Conservation (phyloP, 371 early-diverging fungal species). For the Lichtheimia hyalospora region DNA sequence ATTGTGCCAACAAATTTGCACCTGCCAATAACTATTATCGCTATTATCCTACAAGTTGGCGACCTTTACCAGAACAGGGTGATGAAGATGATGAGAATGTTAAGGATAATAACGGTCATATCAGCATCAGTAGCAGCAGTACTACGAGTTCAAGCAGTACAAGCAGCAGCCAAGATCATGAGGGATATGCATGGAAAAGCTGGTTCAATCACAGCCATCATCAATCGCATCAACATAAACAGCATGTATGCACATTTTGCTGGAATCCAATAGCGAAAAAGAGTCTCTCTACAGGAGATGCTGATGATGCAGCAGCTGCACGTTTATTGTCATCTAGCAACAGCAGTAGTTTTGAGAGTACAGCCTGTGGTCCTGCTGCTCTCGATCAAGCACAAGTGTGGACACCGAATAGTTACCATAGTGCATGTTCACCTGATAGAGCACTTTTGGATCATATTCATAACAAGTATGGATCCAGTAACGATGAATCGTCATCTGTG, state of each 20-base stretch:
- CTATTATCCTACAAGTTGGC: slow-evolving; percentile 4
- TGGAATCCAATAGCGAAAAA: slow-evolving; percentile 6
- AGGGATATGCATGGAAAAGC: slow-evolving; percentile 6
- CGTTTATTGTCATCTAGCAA: slow-evolving; percentile 3
- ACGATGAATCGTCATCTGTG: background rate
- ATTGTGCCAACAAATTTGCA: background rate
- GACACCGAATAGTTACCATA: background rate
- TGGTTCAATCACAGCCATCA: slow-evolving; percentile 7
- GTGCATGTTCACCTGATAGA: background rate
- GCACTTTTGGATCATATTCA: background rate
- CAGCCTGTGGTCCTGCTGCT: too few relatives aligned
- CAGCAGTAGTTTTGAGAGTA: too few relatives aligned
- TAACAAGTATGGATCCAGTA: background rate
- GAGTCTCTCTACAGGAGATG: slow-evolving; percentile 14
- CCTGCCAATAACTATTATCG: slow-evolving; percentile 6
- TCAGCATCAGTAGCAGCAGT: background rate
- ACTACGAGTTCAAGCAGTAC: background rate
- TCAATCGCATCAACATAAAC: background rate
- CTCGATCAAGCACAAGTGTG: too few relatives aligned
- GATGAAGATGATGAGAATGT: background rate
- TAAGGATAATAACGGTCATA: background rate
- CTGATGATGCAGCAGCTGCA: background rate
- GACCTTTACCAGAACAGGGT: background rate
- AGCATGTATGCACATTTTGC: slow-evolving; percentile 9
- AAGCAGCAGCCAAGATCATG: background rate